Percentiles rank a stretch among this genome's conserved stretches.
Evolutionary conservation across 805 yeast genomes (phyloP).

Genomic region (Spathaspora arborariae): DNA sequence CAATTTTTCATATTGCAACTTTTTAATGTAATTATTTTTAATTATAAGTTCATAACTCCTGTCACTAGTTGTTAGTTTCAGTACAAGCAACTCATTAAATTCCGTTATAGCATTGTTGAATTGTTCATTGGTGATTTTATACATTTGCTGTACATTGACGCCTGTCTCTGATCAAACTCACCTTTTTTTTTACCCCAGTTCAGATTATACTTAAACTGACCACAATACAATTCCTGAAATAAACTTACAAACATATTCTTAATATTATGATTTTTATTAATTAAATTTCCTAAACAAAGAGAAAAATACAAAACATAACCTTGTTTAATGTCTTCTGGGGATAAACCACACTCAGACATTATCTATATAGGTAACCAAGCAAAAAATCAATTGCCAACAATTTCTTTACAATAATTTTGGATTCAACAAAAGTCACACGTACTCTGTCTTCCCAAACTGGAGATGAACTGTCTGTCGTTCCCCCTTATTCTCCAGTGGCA

Average conservation of each 20-base stretch:
- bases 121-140: neutral
- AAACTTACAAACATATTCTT: too few relatives aligned
- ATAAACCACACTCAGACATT: neutral
- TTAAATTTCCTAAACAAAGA: neutral
- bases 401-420: neutral
- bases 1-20: constrained; percentile 7
- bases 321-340: neutral
- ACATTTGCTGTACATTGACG: neutral
- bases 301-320: neutral
- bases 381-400: neutral
- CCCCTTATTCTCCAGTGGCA: constrained; percentile 1
- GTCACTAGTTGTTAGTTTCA: constrained; percentile 2
- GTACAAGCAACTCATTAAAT: constrained; percentile 14
- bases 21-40: constrained; percentile 8
- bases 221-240: neutral
- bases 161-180: neutral
- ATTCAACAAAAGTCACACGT: neutral
- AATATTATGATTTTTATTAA: too few relatives aligned
- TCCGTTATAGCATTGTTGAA: constrained; percentile 6
- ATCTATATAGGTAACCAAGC: neutral
- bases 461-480: neutral
- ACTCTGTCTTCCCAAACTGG: neutral
- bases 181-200: neutral
- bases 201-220: too few relatives aligned
- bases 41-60: constrained; percentile 5